phyloP scores from a whole-genome alignment of 2,329 filamentous ascomycete species.

The Verticillium zaregamsianum region DNA sequence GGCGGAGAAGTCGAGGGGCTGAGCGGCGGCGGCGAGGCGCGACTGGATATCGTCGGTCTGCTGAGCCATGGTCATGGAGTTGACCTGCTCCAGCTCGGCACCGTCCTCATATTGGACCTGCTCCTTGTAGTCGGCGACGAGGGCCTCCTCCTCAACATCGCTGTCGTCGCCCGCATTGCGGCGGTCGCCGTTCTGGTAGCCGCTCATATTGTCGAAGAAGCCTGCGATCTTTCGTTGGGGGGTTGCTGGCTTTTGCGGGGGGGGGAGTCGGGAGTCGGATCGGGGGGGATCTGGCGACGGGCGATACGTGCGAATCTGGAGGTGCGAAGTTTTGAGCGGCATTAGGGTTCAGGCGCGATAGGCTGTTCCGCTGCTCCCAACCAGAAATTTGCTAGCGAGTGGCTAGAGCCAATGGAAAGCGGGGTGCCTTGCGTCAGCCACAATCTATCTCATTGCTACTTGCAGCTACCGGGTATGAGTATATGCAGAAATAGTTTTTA shows the following conservation, averaged over 20 bases:
- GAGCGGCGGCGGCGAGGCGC: slow-evolving; percentile 84
- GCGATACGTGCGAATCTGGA: neutral
- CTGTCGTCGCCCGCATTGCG: slow-evolving; percentile 73
- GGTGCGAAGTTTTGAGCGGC: neutral
- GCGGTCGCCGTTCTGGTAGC: slow-evolving; percentile 57
- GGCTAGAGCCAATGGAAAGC: neutral
- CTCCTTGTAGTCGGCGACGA: slow-evolving; percentile 94
- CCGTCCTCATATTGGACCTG: slow-evolving; percentile 92
- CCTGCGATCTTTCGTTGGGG: neutral
- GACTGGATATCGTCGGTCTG: slow-evolving; percentile 90
- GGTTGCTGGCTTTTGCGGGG: neutral
- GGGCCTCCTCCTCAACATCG: slow-evolving; percentile 91
- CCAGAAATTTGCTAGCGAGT: neutral
- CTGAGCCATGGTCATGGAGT: slow-evolving; percentile 63
- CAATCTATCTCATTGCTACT: neutral
- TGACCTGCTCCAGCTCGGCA: slow-evolving; percentile 69
- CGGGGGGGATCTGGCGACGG: neutral
- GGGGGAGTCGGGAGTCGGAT: slow-evolving; percentile 4
- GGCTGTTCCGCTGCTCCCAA: neutral
- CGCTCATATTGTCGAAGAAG: slow-evolving; percentile 43
- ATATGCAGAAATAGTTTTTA: neutral
- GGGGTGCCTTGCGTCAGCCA: neutral
- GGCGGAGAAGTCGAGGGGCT: slow-evolving; percentile 93
- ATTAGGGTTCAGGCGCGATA: neutral
- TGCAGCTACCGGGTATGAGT: neutral